Percentiles rank a stretch among this genome's conserved stretches.
These are phyloP conservation scores for Psilocybe cubensis DNA, from an alignment of 768 basidiomycete species.

Conservation along the genomic window DNA sequence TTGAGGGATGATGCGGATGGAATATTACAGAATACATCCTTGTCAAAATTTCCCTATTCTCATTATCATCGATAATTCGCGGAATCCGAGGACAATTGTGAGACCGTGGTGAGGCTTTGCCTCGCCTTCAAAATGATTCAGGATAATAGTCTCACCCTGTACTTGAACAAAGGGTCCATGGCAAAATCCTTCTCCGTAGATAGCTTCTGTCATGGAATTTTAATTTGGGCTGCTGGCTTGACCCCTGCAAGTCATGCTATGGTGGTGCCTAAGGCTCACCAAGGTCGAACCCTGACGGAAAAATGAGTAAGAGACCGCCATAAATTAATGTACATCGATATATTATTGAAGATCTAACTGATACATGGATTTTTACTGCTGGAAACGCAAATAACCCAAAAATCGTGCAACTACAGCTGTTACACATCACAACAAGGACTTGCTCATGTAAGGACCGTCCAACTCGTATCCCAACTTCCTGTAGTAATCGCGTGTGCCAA, in stretches of 20 bases:
- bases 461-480: constrained; percentile 91
- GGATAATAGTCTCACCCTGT: background rate
- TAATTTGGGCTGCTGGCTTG: background rate
- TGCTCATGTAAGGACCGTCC: constrained; percentile 99
- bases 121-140: background rate
- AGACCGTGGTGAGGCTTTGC: background rate
- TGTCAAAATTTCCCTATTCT: background rate
- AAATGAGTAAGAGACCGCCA: background rate
- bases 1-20: background rate
- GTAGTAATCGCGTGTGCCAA: constrained; percentile 98
- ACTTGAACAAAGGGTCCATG: background rate
- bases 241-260: background rate
- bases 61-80: background rate
- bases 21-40: background rate
- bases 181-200: background rate
- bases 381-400: background rate
- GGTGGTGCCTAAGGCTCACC: background rate
- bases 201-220: background rate
- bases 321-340: background rate
- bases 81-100: background rate
- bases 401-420: background rate
- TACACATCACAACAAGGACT: constrained; percentile 47
- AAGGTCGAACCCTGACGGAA: background rate
- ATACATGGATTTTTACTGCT: background rate
- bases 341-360: background rate